Evolutionary conservation across 306 rosid genomes (phyloP).

Genomic region (Ziziphus jujuba): DNA sequence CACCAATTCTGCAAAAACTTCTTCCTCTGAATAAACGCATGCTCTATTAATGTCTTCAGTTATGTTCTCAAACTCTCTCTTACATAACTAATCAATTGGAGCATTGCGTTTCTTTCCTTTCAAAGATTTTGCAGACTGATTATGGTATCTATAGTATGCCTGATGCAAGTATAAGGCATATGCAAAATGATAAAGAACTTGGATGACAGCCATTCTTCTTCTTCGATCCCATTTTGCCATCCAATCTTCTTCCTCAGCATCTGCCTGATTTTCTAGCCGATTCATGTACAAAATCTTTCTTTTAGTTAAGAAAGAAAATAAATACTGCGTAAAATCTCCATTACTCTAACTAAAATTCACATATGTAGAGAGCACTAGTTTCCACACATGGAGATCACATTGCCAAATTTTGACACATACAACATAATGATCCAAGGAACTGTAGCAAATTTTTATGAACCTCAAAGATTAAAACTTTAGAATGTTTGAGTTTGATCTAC

Average conservation of each 20-base stretch:
- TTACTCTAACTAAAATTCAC: neutral
- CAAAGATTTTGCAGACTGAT: constrained; percentile 1
- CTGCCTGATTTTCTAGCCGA: constrained; percentile 5
- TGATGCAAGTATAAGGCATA: constrained; percentile 6
- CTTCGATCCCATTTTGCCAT: constrained; percentile 16
- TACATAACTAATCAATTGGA: neutral
- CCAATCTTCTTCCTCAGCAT: constrained; percentile 9
- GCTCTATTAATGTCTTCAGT: constrained; percentile 18
- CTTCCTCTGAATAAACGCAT: constrained; percentile 11
- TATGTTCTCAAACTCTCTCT: constrained; percentile 21
- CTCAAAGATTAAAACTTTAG: constrained; percentile 1
- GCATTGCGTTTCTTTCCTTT: constrained; percentile 19
- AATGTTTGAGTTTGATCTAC: neutral
- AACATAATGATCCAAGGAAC: neutral
- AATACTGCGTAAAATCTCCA: neutral
- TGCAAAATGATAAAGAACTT: constrained; percentile 20
- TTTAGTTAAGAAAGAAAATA: neutral
- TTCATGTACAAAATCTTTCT: constrained; percentile 14
- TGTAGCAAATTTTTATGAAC: neutral
- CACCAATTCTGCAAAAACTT: constrained; percentile 22
- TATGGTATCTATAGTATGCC: neutral
- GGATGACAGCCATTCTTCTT: constrained; percentile 11
- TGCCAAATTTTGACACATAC: neutral
- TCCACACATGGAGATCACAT: neutral
- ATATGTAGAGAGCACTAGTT: neutral